Percentiles rank a stretch among this genome's conserved stretches.
phyloP scores from a whole-genome alignment of 78 protist species.

The Cavenderia fasciculata region DNA sequence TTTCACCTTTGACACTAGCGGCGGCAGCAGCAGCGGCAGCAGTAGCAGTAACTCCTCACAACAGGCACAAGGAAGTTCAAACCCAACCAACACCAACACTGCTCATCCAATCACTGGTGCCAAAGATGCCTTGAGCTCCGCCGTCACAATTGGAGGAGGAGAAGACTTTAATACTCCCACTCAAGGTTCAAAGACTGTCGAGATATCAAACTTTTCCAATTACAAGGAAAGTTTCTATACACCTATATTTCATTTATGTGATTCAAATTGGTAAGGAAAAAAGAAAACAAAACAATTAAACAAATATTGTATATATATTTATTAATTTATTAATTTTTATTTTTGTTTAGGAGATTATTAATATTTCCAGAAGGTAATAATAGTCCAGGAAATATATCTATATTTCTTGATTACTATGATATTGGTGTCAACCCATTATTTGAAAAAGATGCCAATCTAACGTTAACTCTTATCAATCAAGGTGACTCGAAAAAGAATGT shows the following conservation, averaged over 20 bases:
- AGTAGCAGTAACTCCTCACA: background rate
- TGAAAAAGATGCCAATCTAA: conserved; percentile 58
- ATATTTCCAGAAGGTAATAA: conserved; percentile 77
- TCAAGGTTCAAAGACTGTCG: conserved; percentile 55
- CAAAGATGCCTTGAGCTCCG: conserved; percentile 2
- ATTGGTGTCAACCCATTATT: conserved; percentile 65
- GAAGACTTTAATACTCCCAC: conserved; percentile 4
- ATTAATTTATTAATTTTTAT: background rate
- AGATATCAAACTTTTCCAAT: conserved; percentile 16
- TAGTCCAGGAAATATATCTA: conserved; percentile 76
- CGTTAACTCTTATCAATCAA: conserved; percentile 66
- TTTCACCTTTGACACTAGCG: background rate
- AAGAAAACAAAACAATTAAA: background rate
- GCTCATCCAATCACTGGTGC: conserved; percentile 26
- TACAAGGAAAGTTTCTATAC: conserved; percentile 70
- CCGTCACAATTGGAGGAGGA: too few relatives aligned
- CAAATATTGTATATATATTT: background rate
- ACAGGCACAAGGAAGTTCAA: conserved; percentile 17
- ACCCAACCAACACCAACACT: conserved; percentile 5
- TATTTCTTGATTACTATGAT: conserved; percentile 68
- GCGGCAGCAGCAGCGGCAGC: background rate
- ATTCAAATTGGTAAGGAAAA: conserved; percentile 47
- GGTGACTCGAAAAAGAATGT: conserved; percentile 44
- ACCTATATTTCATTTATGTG: conserved; percentile 48
- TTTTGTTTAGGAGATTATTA: conserved; percentile 42